Conservation (phyloP, 441 rosid species). For the Mallotus japonicus region DNA sequence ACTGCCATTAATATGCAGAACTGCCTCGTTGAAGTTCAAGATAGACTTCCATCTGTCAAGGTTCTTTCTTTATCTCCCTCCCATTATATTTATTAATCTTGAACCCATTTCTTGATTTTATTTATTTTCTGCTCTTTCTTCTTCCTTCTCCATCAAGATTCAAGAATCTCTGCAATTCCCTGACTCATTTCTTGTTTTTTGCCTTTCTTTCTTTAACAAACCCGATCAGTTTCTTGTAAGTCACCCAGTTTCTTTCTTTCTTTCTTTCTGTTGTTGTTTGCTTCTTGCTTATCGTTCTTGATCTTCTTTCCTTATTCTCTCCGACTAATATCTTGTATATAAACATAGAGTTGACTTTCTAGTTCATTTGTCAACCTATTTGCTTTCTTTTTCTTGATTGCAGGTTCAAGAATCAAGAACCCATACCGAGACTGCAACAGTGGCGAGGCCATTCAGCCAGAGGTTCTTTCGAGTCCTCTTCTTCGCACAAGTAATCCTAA, state of each 20-base stretch:
- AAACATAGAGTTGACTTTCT: conserved; percentile 15
- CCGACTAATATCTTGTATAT: not conserved
- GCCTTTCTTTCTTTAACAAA: not conserved
- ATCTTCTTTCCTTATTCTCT: not conserved
- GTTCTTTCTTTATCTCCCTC: conserved; percentile 22
- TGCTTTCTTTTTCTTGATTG: conserved; percentile 9
- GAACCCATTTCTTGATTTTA: not conserved
- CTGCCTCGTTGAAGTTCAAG: conserved; percentile 31
- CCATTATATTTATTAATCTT: no score
- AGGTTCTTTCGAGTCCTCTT: conserved; percentile 56
- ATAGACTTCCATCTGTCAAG: conserved; percentile 34
- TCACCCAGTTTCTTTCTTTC: not conserved
- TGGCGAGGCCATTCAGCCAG: conserved; percentile 39
- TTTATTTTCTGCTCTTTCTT: not conserved
- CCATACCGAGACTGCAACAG: conserved; percentile 31
- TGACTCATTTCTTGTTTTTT: not conserved
- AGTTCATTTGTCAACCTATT: not conserved
- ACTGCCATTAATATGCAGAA: conserved; percentile 23
- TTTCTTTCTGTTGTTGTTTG: no score
- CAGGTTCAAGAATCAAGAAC: conserved; percentile 46
- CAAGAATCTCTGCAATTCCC: not conserved
- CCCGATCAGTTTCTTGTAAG: not conserved
- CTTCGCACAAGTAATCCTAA: conserved; percentile 46
- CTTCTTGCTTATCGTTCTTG: not conserved
- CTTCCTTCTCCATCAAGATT: not conserved